Evolutionary conservation across 1,284 basidiomycete species (phyloP).

Genomic region (Psilocybe mexicana): DNA sequence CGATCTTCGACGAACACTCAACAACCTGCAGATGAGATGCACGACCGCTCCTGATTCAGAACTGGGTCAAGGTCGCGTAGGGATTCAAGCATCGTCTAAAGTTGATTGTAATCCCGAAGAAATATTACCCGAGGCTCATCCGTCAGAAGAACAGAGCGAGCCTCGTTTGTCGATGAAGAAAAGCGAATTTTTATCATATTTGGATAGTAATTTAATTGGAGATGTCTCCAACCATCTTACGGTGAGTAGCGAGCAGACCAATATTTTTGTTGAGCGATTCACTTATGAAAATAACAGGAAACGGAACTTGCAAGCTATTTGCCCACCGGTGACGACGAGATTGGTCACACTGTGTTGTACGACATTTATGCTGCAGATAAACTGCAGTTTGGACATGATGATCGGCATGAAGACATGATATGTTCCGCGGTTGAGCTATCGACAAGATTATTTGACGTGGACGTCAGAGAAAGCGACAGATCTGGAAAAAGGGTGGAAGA

Average conservation of each 20-base stretch:
- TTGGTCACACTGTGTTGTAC: conserved; percentile 51
- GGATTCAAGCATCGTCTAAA: background rate
- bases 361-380: conserved; percentile 28
- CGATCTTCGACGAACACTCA: conserved; percentile 30
- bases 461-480: conserved; percentile 23
- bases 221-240: conserved; percentile 37
- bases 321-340: conserved; percentile 56
- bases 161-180: conserved; percentile 20
- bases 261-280: background rate
- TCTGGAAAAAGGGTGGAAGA: conserved; percentile 4
- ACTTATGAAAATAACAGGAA: conserved; percentile 17
- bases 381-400: conserved; percentile 29
- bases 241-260: conserved; percentile 37
- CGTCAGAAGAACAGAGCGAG: background rate
- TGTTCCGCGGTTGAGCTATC: conserved; percentile 44
- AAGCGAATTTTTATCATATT: conserved; percentile 52
- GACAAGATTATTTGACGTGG: conserved; percentile 41
- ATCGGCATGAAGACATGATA: conserved; percentile 50
- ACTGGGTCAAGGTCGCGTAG: background rate
- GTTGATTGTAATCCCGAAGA: background rate
- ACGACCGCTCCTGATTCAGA: background rate
- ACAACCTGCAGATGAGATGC: conserved; percentile 27
- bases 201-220: conserved; percentile 52
- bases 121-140: background rate
- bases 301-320: conserved; percentile 23